Percentiles rank a stretch among this genome's conserved stretches.
phyloP scores from a whole-genome alignment of 2,329 filamentous ascomycete species.

The Daldinia sp. region DNA sequence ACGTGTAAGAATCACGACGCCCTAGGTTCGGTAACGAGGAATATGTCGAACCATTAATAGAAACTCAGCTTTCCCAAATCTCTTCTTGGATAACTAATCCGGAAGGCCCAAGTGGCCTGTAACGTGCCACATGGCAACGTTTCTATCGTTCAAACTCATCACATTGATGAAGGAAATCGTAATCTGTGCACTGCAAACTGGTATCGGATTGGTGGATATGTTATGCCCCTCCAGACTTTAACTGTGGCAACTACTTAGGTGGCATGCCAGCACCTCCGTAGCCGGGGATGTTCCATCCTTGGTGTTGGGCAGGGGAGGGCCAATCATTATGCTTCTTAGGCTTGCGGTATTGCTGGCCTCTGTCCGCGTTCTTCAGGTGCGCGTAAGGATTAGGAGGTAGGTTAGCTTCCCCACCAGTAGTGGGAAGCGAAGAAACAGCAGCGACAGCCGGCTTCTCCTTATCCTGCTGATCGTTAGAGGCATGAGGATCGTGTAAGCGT shows the following conservation, averaged over 20 bases:
- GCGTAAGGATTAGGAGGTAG: constrained; percentile 53
- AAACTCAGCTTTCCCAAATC: constrained; percentile 19
- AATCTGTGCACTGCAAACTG: constrained; percentile 12
- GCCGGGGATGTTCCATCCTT: constrained; percentile 56
- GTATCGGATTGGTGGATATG: constrained; percentile 2
- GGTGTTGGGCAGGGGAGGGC: constrained; percentile 51
- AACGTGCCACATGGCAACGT: constrained; percentile 25
- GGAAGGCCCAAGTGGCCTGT: constrained; percentile 15
- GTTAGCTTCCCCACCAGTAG: constrained; percentile 47
- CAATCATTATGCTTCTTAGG: constrained; percentile 38
- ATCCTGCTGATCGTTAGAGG: constrained; percentile 50
- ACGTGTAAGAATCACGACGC: background rate
- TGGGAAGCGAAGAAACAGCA: constrained; percentile 47
- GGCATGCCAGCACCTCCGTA: constrained; percentile 51
- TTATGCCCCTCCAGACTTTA: constrained; percentile 11
- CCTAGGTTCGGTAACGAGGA: background rate
- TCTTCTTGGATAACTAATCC: constrained; percentile 35
- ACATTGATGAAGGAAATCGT: constrained; percentile 44
- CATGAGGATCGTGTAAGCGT: constrained; percentile 58
- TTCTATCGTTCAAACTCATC: constrained; percentile 37
- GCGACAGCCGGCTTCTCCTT: constrained; percentile 41
- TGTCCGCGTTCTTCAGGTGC: constrained; percentile 46
- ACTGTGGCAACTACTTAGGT: constrained; percentile 25
- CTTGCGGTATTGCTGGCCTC: constrained; percentile 27
- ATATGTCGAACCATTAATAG: constrained; percentile 19